Evolutionary conservation across 192 early-diverging fungal genomes (phyloP).

Genomic region (Entomortierella lignicola): DNA sequence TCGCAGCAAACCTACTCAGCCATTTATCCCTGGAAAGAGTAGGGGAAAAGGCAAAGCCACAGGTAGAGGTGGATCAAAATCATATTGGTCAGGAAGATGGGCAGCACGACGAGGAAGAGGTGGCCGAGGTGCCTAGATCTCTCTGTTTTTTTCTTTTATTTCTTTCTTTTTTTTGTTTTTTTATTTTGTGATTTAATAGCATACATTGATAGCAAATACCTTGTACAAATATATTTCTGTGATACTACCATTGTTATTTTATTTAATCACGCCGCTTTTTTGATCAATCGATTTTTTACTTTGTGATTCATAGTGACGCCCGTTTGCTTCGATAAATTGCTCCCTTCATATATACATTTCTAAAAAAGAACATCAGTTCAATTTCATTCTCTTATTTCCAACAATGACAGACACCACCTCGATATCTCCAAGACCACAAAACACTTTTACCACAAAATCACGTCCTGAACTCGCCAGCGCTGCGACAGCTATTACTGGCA

Average conservation of each 20-base stretch:
- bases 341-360: no score
- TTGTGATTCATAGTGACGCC: no score
- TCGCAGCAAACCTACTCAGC: constrained; percentile 40
- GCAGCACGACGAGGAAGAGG: constrained; percentile 4
- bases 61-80: background rate
- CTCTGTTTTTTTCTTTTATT: background rate
- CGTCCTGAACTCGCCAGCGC: constrained; percentile 9
- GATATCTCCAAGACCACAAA: background rate
- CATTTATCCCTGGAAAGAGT: constrained; percentile 1
- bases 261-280: no score
- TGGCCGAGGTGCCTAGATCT: constrained; percentile 8
- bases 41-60: background rate
- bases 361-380: no score
- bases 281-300: no score
- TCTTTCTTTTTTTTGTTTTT: background rate
- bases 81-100: constrained; percentile 5
- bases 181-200: no score
- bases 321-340: background rate
- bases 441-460: constrained; percentile 20
- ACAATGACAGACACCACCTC: background rate
- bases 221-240: no score
- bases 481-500: background rate
- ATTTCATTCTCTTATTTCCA: background rate
- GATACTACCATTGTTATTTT: no score
- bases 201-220: no score